A percentile compares a stretch with the other conserved stretches of the same genome.
These are phyloP conservation scores for Hibiscus tridactylites DNA, from an alignment of 345 rosid genomes.

Conservation along the genomic window DNA sequence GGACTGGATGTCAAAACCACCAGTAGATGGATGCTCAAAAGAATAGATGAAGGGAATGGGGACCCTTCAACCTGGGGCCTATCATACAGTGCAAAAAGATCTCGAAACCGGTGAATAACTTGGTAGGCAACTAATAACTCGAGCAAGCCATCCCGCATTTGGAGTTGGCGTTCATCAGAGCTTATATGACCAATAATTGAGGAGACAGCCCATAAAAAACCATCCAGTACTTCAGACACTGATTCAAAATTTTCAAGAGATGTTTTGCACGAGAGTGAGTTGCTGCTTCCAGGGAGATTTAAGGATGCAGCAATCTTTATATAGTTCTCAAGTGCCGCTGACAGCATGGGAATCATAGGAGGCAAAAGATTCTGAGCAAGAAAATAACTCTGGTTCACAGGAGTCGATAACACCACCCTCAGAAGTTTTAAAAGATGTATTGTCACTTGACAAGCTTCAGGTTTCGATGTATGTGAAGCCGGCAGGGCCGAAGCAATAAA, in stretches of 20 bases:
- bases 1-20: slow-evolving; percentile 51
- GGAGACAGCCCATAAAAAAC: slow-evolving; percentile 48
- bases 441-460: slow-evolving; percentile 71
- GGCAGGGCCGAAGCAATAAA: slow-evolving; percentile 71
- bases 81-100: slow-evolving; percentile 70
- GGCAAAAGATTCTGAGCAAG: slow-evolving; percentile 70
- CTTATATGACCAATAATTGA: slow-evolving; percentile 45
- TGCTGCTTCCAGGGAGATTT: slow-evolving; percentile 30
- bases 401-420: slow-evolving; percentile 48
- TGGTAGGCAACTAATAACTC: slow-evolving; percentile 64
- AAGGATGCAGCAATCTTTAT: slow-evolving; percentile 65
- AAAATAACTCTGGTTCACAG: slow-evolving; percentile 58
- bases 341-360: slow-evolving; percentile 63
- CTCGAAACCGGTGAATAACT: slow-evolving; percentile 57
- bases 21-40: slow-evolving; percentile 51
- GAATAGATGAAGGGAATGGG: slow-evolving; percentile 68
- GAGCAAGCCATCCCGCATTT: slow-evolving; percentile 62
- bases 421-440: slow-evolving; percentile 54
- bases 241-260: slow-evolving; percentile 55
- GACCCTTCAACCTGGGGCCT: slow-evolving; percentile 76
- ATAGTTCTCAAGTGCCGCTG: slow-evolving; percentile 68
- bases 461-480: slow-evolving; percentile 70
- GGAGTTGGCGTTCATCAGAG: slow-evolving; percentile 50
- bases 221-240: slow-evolving; percentile 56
- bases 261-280: slow-evolving; percentile 37